Base-by-base conservation (phyloP, 129 eudicot species). In the Artemisia annua region DNA sequence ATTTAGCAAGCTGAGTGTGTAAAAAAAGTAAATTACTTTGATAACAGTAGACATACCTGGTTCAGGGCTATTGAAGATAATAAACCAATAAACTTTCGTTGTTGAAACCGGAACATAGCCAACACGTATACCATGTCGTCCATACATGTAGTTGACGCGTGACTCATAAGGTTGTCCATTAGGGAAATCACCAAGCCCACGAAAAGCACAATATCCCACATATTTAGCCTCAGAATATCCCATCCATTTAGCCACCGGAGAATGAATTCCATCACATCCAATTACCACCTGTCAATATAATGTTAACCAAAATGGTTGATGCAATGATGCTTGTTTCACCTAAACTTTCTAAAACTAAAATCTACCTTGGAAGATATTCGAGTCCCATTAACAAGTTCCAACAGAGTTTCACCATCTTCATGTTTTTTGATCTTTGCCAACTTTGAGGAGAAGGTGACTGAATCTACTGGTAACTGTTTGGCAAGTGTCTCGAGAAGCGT, bases 241-340 rank as follows among this genome's bases (percentile, higher is more conserved):
- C 99, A 94, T 94, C 97, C 94, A 90, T 75, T 82, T 85, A 26
- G 96, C 99, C 66, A 90, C 75, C 2, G 97, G 79, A 56, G 99
- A 94, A 43, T 88, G 83, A 73, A 88, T 70, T 56, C 99, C 99
- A 66, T 94, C 99, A 78, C 99, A 94, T 63, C 88, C 99, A 72
- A 94, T 86, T 48, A 94, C 89, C 62, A 90, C 81, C 98, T 94
- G 84, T 67, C 22, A 15, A n/a, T n/a, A n/a, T n/a, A n/a, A 75
- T 10, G 24, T 65, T 63, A 11, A 65, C 73, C 69, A 24, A 83
- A 50, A 16, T 39, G 20, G 71, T 20, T 30, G 35, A 30, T 30
- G 35, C 35, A 30, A 30, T 11, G 35, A 54, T 26, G 44, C 56
- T 63, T 63, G 43, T 9, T 43, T 66, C 65, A 53, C 66, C 46